These are phyloP conservation scores for Aureobasidium sp. DNA, from an alignment of 2,329 filamentous ascomycete genomes.

Conservation along the genomic window DNA sequence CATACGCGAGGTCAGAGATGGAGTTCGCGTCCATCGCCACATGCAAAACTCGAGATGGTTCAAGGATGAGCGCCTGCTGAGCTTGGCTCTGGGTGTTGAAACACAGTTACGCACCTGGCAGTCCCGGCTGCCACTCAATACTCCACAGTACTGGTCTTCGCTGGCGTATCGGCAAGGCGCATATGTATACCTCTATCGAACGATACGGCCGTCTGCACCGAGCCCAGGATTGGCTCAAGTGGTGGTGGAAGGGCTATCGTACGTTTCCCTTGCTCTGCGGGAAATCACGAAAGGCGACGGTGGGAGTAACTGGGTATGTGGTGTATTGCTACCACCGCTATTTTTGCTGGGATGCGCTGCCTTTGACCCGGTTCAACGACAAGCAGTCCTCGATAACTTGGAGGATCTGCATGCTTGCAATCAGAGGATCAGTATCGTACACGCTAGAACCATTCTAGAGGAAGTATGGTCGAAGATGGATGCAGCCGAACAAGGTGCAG, in stretches of 20 bases:
- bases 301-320: conserved; percentile 46
- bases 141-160: conserved; percentile 47
- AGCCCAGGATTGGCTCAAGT: conserved; percentile 47
- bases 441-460: conserved; percentile 48
- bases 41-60: conserved; percentile 51
- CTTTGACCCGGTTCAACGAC: conserved; percentile 47
- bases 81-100: conserved; percentile 68
- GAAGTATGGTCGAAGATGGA: conserved; percentile 55
- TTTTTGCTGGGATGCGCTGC: conserved; percentile 55
- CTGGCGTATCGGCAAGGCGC: conserved; percentile 55
- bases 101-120: conserved; percentile 66
- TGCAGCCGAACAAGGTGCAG: conserved; percentile 35
- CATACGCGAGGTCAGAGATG: conserved; percentile 69
- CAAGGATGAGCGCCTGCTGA: conserved; percentile 65
- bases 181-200: conserved; percentile 56
- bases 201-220: conserved; percentile 46
- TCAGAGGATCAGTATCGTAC: conserved; percentile 47
- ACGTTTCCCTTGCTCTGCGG: conserved; percentile 46
- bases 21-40: conserved; percentile 60
- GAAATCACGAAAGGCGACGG: conserved; percentile 18
- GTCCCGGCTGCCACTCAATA: conserved; percentile 46
- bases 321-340: conserved; percentile 52
- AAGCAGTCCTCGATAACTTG: conserved; percentile 47
- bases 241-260: conserved; percentile 47
- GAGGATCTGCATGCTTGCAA: conserved; percentile 46